Evolutionary conservation across 2,329 filamentous ascomycete genomes (phyloP), one percentile per base, ranked within the genome.

Genomic region (Apiospora marii): DNA sequence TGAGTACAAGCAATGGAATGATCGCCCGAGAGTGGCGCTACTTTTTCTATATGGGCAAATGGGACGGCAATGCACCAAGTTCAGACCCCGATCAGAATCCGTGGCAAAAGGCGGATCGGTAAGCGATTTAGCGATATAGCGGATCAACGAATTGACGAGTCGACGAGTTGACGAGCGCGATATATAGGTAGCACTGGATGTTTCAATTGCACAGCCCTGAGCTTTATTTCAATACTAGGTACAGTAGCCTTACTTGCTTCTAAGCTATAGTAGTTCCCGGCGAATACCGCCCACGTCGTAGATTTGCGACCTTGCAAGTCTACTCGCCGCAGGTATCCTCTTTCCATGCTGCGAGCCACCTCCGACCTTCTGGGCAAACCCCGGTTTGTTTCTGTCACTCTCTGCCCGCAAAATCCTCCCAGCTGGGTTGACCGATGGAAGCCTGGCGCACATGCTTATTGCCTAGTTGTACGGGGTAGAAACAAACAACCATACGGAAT

Each of bases 21-120:
- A 64, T 64, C 34, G 58, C 19, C 58, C 34, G 58, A 64, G 34
- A 64, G 34, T 64, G 58, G 58, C 58, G 34, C 58, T 64, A 64
- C 34, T 37, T 24, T n/a, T n/a, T 14, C 58, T 41, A 14, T 41
- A 27, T 30, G 30, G 30, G 19, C n/a, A 14, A n/a, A 27, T 30
- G 30, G 30, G 19, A 37, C 30, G 30, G 30, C 58, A 64, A 64
- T 64, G 58, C 58, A 34, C 53, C 53, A 64, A 37, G 19, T 64
- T n/a, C 58, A 64, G 34, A 64, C 58, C 58, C 58, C 58, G 58
- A 64, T 64, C 58, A 64, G 58, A 64, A 64, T 64, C 58, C 58
- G 58, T 64, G 58, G 58, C 58, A 64, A 64, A 64, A 64, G 58
- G 58, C 58, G 58, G 58, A 37, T 61, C 53, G 53, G 30, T 1